Base-by-base conservation (phyloP, 2,329 filamentous ascomycete species). In the Fusarium heterosporum region DNA sequence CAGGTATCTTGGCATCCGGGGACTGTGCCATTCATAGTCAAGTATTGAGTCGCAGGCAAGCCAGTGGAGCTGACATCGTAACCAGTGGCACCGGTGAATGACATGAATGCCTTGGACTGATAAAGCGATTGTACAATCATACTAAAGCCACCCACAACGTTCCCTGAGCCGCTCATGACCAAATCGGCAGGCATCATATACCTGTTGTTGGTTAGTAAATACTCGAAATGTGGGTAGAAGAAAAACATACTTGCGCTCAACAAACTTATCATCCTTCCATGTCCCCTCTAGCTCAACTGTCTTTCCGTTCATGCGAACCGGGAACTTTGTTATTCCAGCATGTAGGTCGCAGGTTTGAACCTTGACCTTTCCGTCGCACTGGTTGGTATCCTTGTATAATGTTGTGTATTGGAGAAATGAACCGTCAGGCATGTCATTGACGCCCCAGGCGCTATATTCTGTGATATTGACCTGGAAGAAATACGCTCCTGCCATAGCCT, bases 311-410 rank as follows among this genome's bases (percentile, higher is more conserved):
- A 71, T 8, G 3, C 28, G 36, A 0, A 71, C 61, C 0, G 63
- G 46, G 5, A 72, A 70, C 11, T 51, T 59, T 0, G 69, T 17
- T 12, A 72, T 60, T 1, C 69, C 69, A 4, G 28, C 69, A 13
- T 71, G 64, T 1, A 71, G 26, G 13, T 72, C 69, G 8, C 69
- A 72, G 3, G 60, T 71, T 28, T 64, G 66, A 3, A 70, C 22
- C 10, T 66, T 68, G 0, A 59, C 42, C 14, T 64, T 57, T 6
- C 66, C 69, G 4, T 29, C 29, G 4, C 69, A 71, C 1, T 40
- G 12, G 2, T 8, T 42, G 2, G 51, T 57, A 1, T 71, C 57
- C n/a, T 71, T 71, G 7, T 53, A 70, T 0, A 71, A 61, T 1
- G 69, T 61, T 10, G 60, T 60, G 2, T 66, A 65, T 2, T 53